Conservation (phyloP, 139 green algal genomes). For the Chlamydomonas incerta region DNA sequence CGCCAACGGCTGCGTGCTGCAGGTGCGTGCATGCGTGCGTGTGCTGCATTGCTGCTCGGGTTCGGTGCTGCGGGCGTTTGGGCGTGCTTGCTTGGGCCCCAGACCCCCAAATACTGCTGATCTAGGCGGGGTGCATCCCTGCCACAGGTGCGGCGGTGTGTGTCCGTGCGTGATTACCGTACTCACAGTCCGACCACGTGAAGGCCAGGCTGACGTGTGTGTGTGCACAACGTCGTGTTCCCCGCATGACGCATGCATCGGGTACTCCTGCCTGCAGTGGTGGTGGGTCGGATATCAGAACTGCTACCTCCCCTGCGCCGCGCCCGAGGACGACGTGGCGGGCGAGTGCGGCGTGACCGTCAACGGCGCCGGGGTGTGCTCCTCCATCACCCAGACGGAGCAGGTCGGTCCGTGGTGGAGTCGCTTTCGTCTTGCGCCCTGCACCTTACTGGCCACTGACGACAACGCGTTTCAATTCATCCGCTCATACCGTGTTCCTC, state of each 20-base stretch:
- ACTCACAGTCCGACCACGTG: too few relatives aligned
- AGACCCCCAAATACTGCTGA: too few relatives aligned
- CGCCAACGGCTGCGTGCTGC: slow-evolving; percentile 38
- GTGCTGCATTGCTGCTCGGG: neutral
- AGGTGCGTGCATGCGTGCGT: slow-evolving; percentile 40
- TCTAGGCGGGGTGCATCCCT: too few relatives aligned
- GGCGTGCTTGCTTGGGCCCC: too few relatives aligned
- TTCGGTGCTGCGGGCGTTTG: neutral
- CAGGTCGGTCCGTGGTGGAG: too few relatives aligned
- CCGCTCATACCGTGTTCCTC: neutral
- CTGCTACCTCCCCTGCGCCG: slow-evolving; percentile 39
- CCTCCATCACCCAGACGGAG: neutral
- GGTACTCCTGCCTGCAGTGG: slow-evolving; percentile 1
- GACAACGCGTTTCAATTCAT: slow-evolving; percentile 16
- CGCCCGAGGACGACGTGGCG: slow-evolving; percentile 1
- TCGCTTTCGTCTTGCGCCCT: neutral
- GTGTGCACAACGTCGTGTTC: too few relatives aligned
- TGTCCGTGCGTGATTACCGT: too few relatives aligned
- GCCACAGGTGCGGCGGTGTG: too few relatives aligned
- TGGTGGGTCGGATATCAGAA: slow-evolving; percentile 48
- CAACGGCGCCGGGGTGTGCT: neutral
- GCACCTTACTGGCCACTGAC: neutral
- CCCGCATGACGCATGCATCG: too few relatives aligned
- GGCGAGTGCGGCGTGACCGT: slow-evolving; percentile 38
- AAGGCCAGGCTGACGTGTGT: too few relatives aligned